These are phyloP conservation scores for Thecaphora frezii DNA, from an alignment of 1,284 basidiomycete genomes.

Conservation along the genomic window DNA sequence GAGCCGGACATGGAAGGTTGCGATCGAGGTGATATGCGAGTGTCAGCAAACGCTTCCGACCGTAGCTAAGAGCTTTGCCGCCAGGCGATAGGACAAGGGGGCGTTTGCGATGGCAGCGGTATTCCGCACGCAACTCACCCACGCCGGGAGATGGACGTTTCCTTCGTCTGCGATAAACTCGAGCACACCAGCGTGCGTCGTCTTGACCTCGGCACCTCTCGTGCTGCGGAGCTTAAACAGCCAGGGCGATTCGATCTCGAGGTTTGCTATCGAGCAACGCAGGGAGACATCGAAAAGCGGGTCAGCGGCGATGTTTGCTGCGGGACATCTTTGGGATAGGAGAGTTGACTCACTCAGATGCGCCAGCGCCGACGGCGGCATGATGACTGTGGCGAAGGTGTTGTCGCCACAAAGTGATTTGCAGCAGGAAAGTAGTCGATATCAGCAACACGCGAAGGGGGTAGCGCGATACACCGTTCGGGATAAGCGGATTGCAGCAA, in stretches of 20 bases:
- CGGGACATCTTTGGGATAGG: too few relatives aligned
- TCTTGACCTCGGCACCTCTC: slow-evolving; percentile 33
- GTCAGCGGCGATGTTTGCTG: too few relatives aligned
- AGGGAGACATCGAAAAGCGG: too few relatives aligned
- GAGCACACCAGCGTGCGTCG: slow-evolving; percentile 91
- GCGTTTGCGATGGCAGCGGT: too few relatives aligned
- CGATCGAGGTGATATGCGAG: too few relatives aligned
- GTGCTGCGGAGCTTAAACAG: slow-evolving; percentile 94
- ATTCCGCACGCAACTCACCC: slow-evolving; percentile 71
- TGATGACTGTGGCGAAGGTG: slow-evolving; percentile 71
- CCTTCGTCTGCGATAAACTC: slow-evolving; percentile 99
- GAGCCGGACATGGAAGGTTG: background rate
- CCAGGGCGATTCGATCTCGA: slow-evolving; percentile 92
- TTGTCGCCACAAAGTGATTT: background rate
- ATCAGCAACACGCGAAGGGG: background rate
- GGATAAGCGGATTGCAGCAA: slow-evolving; percentile 1
- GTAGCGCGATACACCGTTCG: too few relatives aligned
- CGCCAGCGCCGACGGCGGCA: slow-evolving; percentile 93
- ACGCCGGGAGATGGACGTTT: slow-evolving; percentile 89
- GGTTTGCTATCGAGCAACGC: slow-evolving; percentile 67
- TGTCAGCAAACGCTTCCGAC: too few relatives aligned
- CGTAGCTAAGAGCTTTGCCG: too few relatives aligned
- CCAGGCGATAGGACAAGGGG: too few relatives aligned
- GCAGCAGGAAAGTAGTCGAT: too few relatives aligned
- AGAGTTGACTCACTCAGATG: slow-evolving; percentile 72